These are phyloP conservation scores for Fomitopsis pulvina DNA, from an alignment of 768 basidiomycete species.

Conservation along the genomic window DNA sequence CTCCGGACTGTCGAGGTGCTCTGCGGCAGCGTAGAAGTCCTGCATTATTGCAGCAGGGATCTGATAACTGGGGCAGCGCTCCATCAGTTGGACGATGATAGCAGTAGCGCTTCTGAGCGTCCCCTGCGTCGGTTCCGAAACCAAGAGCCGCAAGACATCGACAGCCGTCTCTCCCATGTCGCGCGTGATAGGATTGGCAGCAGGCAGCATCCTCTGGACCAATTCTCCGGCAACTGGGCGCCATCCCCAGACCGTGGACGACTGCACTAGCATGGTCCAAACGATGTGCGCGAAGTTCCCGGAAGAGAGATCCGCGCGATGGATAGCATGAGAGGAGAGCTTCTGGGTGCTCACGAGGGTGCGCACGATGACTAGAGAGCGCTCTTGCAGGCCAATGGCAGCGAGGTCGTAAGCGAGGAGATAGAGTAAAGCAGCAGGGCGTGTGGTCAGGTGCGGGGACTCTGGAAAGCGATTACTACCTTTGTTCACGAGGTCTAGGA, in stretches of 20 bases:
- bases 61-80: background rate
- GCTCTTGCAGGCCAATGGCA: constrained; percentile 23
- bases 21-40: constrained; percentile 18
- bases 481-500: constrained; percentile 1
- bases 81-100: background rate
- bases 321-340: constrained; percentile 43
- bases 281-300: constrained; percentile 43
- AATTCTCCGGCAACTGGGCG: constrained; percentile 34
- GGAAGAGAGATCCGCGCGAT: constrained; percentile 28
- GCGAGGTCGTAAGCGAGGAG: constrained; percentile 37
- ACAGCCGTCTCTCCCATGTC: constrained; percentile 30
- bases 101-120: constrained; percentile 22
- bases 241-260: constrained; percentile 54
- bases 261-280: constrained; percentile 39
- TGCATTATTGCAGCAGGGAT: constrained; percentile 39
- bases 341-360: constrained; percentile 36
- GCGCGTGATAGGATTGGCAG: constrained; percentile 7
- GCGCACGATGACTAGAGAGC: constrained; percentile 43
- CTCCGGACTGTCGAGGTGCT: constrained; percentile 12
- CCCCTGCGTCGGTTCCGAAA: background rate
- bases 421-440: constrained; percentile 33
- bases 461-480: no score
- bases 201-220: constrained; percentile 24
- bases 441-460: background rate
- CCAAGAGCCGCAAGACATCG: constrained; percentile 28